These are phyloP conservation scores for Fragaria iinumae DNA, from an alignment of 306 rosid species.

Conservation along the genomic window DNA sequence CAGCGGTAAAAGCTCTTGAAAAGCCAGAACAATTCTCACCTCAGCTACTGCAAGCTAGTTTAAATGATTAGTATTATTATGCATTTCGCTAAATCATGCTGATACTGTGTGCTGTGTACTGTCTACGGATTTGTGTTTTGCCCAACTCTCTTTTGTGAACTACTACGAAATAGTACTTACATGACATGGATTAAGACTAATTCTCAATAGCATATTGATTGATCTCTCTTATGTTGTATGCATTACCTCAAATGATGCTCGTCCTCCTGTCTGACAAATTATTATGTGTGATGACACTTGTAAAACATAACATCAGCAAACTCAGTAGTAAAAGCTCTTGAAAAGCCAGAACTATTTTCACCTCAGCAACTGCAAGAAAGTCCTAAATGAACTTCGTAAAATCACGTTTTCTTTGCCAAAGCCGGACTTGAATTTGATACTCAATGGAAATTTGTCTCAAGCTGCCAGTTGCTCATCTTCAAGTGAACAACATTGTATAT, in stretches of 20 bases:
- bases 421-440: slow-evolving; percentile 18
- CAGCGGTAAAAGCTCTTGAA: no score
- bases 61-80: no score
- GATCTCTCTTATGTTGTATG: no score
- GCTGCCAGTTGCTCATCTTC: background rate
- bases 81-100: no score
- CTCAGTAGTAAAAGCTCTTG: background rate
- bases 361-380: slow-evolving; percentile 26
- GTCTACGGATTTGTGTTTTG: background rate
- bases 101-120: no score
- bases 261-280: no score
- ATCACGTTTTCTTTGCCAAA: background rate
- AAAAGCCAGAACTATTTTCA: slow-evolving; percentile 34
- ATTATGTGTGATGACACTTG: no score
- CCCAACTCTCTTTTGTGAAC: background rate
- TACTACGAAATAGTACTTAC: background rate
- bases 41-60: no score
- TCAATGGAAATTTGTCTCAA: slow-evolving; percentile 24
- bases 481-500: background rate
- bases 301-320: background rate
- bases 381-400: slow-evolving; percentile 28
- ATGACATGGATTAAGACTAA: no score
- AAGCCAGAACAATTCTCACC: no score
- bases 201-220: no score
- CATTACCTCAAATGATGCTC: no score